Percentiles rank a stretch among this genome's conserved stretches.
Evolutionary conservation across 1,284 basidiomycete genomes (phyloP).

Genomic region (Ceratorhiza oryzae-sativae): DNA sequence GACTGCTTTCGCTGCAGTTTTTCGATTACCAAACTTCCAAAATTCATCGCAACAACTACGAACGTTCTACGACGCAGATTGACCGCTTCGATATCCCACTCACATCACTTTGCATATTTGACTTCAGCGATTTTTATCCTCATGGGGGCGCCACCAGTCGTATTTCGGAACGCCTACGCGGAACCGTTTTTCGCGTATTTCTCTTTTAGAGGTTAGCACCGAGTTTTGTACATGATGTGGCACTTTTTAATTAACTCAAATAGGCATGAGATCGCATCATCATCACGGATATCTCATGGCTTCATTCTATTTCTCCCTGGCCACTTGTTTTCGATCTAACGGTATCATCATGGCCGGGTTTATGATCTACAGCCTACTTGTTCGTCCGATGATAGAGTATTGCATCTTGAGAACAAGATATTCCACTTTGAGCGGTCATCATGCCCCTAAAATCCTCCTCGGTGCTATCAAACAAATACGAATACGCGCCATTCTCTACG

Average conservation of each 20-base stretch:
- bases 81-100: slow-evolving; percentile 45
- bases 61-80: background rate
- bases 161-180: slow-evolving; percentile 75
- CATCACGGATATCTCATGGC: slow-evolving; percentile 61
- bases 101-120: slow-evolving; percentile 65
- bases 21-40: too few species aligned
- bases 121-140: slow-evolving; percentile 77
- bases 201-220: slow-evolving; percentile 74
- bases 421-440: too few species aligned
- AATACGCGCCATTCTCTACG: slow-evolving; percentile 48
- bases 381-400: slow-evolving; percentile 57
- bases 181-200: slow-evolving; percentile 87
- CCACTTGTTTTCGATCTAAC: slow-evolving; percentile 80
- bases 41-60: too few species aligned
- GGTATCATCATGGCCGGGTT: slow-evolving; percentile 80
- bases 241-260: background rate
- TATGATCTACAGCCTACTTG: slow-evolving; percentile 71
- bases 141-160: slow-evolving; percentile 78
- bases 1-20: too few species aligned
- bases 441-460: background rate
- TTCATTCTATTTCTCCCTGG: slow-evolving; percentile 67
- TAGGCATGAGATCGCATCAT: slow-evolving; percentile 67
- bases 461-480: slow-evolving; percentile 23
- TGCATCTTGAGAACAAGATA: too few species aligned
- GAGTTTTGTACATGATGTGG: slow-evolving; percentile 15